A percentile compares a stretch with the other conserved stretches of the same genome.
Conservation (phyloP, 1,139 yeast species). For the Hyphopichia burtonii region DNA sequence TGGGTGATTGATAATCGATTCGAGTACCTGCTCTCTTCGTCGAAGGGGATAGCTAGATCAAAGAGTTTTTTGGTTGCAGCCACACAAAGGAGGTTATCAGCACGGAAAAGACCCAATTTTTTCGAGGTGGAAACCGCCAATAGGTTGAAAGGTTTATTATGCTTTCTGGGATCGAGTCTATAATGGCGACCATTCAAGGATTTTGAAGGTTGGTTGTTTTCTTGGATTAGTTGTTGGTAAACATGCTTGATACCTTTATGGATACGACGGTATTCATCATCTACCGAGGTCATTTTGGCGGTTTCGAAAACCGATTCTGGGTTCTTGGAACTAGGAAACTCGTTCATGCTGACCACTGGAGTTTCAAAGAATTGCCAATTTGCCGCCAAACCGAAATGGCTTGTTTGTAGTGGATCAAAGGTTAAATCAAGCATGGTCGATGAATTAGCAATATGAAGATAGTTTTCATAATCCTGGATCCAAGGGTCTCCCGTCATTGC, state of each 20-base stretch:
- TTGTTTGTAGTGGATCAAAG: constrained; percentile 35
- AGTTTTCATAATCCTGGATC: constrained; percentile 30
- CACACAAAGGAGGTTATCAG: constrained; percentile 50
- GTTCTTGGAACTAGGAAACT: constrained; percentile 4
- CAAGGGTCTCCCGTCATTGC: constrained; percentile 48
- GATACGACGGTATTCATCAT: constrained; percentile 39
- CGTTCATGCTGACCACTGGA: constrained; percentile 18
- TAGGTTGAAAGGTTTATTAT: constrained; percentile 17
- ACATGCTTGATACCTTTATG: constrained; percentile 19
- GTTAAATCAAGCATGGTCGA: constrained; percentile 34
- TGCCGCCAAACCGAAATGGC: constrained; percentile 49
- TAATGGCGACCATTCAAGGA: constrained; percentile 15
- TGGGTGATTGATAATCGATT: constrained; percentile 55
- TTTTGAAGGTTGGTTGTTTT: constrained; percentile 1
- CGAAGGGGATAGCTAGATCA: constrained; percentile 28
- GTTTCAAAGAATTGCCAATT: constrained; percentile 39
- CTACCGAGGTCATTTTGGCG: constrained; percentile 26
- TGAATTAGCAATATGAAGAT: constrained; percentile 29
- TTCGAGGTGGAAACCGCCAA: constrained; percentile 46
- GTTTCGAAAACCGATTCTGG: constrained; percentile 6
- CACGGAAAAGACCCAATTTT: constrained; percentile 47
- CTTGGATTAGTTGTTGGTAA: not conserved
- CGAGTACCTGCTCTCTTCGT: constrained; percentile 39
- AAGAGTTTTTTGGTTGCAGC: constrained; percentile 50
- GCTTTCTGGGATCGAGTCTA: constrained; percentile 3